phyloP scores from a whole-genome alignment of 345 rosid genomes.

The Microthlaspi erraticum region DNA sequence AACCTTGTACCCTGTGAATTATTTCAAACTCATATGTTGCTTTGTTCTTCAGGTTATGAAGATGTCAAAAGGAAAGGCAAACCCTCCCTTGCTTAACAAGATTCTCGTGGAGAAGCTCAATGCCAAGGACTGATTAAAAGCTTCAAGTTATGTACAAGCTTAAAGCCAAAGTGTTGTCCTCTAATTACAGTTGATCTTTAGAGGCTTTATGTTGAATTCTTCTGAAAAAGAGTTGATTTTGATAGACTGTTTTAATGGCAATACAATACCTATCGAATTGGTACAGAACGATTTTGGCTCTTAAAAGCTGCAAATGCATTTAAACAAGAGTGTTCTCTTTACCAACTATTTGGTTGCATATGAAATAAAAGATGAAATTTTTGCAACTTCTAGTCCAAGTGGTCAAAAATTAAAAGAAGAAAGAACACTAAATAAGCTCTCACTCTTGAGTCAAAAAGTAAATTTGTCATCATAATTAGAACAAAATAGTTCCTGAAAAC shows the following conservation, averaged over 20 bases:
- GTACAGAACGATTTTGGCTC: slow-evolving; percentile 14
- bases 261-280: not conserved
- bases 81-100: slow-evolving; percentile 83
- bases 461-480: no score
- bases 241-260: slow-evolving; percentile 3
- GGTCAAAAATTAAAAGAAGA: not conserved
- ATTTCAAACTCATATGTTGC: slow-evolving; percentile 14
- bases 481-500: no score
- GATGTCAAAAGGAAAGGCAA: slow-evolving; percentile 87
- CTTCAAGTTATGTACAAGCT: slow-evolving; percentile 26
- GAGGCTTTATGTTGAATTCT: not conserved
- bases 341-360: not conserved
- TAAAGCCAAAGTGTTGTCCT: not conserved
- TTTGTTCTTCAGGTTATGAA: slow-evolving; percentile 77
- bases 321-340: slow-evolving; percentile 1
- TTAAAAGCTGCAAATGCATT: not conserved
- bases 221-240: not conserved
- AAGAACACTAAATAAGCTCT: not conserved
- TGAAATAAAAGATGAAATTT: not conserved
- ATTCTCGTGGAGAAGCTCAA: slow-evolving; percentile 78
- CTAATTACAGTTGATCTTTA: not conserved
- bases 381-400: not conserved
- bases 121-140: slow-evolving; percentile 51
- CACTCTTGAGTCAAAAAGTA: not conserved
- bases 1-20: not conserved